phyloP scores from a whole-genome alignment of 352 stramenopile genomes.

The Globisporangium uncinulatum region DNA sequence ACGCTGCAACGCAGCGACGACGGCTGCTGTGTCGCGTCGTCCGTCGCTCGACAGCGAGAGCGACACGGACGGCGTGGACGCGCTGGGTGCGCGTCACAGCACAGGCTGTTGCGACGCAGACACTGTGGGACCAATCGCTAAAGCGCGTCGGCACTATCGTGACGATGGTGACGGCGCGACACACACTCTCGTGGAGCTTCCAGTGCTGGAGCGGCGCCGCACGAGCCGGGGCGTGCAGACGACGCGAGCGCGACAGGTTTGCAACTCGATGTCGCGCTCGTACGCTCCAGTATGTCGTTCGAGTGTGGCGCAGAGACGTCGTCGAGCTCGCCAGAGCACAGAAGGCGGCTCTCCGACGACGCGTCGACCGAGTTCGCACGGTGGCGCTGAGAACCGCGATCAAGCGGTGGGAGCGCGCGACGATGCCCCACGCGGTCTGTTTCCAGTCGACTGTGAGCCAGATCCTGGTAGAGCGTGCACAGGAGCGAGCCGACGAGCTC shows the following conservation, averaged over 20 bases:
- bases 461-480: constrained; percentile 6
- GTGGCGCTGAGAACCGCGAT: not conserved
- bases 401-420: constrained; percentile 6
- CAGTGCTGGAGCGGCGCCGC: not conserved
- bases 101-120: not conserved
- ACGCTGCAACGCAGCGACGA: not conserved
- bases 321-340: not conserved
- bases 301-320: not conserved
- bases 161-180: not conserved
- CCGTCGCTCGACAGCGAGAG: not conserved
- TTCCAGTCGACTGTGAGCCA: constrained; percentile 7
- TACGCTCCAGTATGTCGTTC: not conserved
- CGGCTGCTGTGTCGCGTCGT: not conserved
- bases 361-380: not conserved
- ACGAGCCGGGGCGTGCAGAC: too few relatives aligned
- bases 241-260: not conserved
- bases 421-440: constrained; percentile 1
- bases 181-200: not conserved
- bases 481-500: constrained; percentile 4
- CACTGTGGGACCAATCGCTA: not conserved
- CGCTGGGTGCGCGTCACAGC: not conserved
- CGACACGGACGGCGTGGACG: not conserved
- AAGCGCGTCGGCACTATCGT: not conserved
- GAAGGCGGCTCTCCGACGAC: not conserved
- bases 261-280: not conserved